Evolutionary conservation across 2,329 filamentous ascomycete genomes (phyloP), one percentile per base, ranked within the genome.

Genomic region (Colletotrichum chrysophilum): DNA sequence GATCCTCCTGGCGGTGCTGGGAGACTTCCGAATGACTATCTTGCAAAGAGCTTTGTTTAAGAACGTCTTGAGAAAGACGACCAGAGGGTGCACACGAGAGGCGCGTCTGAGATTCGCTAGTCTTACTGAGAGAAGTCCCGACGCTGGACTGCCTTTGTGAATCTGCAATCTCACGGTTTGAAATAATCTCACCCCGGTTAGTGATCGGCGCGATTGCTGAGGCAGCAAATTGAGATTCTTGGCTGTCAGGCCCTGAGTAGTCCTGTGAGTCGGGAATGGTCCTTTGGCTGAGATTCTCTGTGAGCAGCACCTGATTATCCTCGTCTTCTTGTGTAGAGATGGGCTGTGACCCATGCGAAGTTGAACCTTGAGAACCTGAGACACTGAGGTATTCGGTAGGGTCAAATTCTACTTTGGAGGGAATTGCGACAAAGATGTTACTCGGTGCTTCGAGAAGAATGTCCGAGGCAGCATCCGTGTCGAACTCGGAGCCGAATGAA

Each of bases 211-310:
- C 32, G 28, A 18, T 30, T 12, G 61, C 21, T 5, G 12, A 24
- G 13, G 12, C 38, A n/a, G 24, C 6, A 38, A 32, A 16, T 18
- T 36, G 55, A 28, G 58, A 74, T 14, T 76, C 70, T 28, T 76
- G 70, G 14, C 48, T 60, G 18, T 66, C 64, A 24, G 65, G 34
- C 30, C 43, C 65, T 12, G 73, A 71, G 48, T 69, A 72, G 5
- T 85, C 86, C 74, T 88, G 86, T 1, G 87, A 89, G 74, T 88
- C 87, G 0, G 86, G 86, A 28, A 89, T 85, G 5, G 85, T 87
- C 30, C 78, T 77, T 69, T 83, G 81, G 71, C 83, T 86, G 48
- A 82, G 73, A 30, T 81, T 78, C 6, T 81, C 79, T 21, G 81
- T 76, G 71, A 87, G 67, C 13, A 78, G 71, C 58, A 83, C 71